Conservation (phyloP, 2,329 filamentous ascomycete species). For the Scedosporium aurantiacum region DNA sequence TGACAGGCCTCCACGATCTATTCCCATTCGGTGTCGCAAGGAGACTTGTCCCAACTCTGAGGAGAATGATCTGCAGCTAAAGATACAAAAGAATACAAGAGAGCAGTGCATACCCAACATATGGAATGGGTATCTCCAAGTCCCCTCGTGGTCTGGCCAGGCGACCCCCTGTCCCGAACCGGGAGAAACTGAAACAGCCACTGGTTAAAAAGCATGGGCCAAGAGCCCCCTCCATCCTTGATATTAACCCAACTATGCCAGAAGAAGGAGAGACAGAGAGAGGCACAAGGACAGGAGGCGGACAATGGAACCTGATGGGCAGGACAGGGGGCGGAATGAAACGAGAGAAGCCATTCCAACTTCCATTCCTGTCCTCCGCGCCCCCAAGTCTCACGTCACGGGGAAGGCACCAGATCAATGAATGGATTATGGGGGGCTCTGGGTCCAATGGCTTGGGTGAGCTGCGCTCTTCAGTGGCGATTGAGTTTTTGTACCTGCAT, state of each 20-base stretch:
- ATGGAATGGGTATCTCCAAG: background rate
- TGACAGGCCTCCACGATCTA: background rate
- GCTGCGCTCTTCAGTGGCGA: no score
- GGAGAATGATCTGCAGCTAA: background rate
- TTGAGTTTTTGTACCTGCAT: no score
- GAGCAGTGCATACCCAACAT: background rate
- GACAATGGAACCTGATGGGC: no score
- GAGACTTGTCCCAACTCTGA: background rate
- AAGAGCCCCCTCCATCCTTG: conserved; percentile 1
- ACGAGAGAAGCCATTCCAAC: background rate
- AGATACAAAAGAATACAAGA: background rate
- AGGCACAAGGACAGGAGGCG: background rate
- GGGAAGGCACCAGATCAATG: no score
- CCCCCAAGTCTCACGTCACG: no score
- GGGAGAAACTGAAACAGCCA: conserved; percentile 7
- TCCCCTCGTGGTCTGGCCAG: background rate
- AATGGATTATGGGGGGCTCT: no score
- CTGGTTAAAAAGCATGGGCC: conserved; percentile 5
- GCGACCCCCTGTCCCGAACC: conserved; percentile 5
- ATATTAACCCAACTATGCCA: background rate
- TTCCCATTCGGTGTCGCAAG: background rate
- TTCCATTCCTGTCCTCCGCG: background rate
- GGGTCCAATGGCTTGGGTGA: no score
- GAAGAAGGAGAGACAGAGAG: background rate
- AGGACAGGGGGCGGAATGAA: background rate